Percentiles rank a stretch among this genome's conserved stretches.
phyloP scores from a whole-genome alignment of 2,329 filamentous ascomycete genomes.

The Fragosphaeria purpurea region DNA sequence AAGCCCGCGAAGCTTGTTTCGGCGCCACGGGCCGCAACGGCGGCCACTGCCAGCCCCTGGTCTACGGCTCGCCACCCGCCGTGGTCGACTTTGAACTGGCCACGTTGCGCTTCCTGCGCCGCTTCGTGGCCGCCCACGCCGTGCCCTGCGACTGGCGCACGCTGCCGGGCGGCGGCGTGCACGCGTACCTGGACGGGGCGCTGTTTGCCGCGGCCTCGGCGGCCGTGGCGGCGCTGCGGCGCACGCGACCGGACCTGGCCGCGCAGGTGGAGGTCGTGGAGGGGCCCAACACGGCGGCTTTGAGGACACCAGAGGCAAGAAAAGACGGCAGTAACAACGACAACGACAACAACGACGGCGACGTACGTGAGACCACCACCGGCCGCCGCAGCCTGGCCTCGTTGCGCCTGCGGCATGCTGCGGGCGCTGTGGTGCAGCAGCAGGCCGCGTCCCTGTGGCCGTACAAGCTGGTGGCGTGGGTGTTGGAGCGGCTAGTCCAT shows the following conservation, averaged over 20 bases:
- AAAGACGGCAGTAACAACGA: conserved; percentile 4
- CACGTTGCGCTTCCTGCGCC: conserved; percentile 52
- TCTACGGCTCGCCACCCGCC: conserved; percentile 50
- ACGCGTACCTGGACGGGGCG: conserved; percentile 48
- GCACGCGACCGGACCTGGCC: conserved; percentile 47
- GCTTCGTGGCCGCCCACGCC: conserved; percentile 43
- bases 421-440: conserved; percentile 54
- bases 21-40: conserved; percentile 70
- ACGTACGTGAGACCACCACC: conserved; percentile 13
- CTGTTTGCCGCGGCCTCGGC: conserved; percentile 42
- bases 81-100: conserved; percentile 63
- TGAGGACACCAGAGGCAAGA: no score
- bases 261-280: conserved; percentile 32
- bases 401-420: conserved; percentile 45
- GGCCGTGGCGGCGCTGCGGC: conserved; percentile 40
- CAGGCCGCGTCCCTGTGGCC: conserved; percentile 66
- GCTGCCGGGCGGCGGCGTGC: conserved; percentile 44
- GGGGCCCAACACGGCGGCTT: conserved; percentile 13
- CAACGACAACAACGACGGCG: conserved; percentile 1
- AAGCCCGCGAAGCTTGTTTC: conserved; percentile 71
- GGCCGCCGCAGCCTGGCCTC: conserved; percentile 28
- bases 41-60: conserved; percentile 64
- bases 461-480: conserved; percentile 69
- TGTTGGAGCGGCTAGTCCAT: conserved; percentile 50
- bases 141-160: conserved; percentile 62